Base-by-base conservation (phyloP, 1,139 yeast genomes). In the Hanseniaspora sp. region DNA sequence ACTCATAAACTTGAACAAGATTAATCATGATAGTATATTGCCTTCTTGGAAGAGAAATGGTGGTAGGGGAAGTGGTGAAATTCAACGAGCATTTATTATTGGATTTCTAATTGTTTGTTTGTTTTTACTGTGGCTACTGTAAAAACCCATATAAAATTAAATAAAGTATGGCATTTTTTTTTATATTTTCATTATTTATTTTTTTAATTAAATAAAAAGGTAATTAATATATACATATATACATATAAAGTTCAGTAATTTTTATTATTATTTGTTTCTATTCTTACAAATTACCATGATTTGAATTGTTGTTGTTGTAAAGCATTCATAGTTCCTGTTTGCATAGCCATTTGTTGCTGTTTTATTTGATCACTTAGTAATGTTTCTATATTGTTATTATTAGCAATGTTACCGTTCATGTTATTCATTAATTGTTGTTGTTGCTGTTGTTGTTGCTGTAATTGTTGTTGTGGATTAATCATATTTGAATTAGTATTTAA, bases 351-450 rank as follows among this genome's bases (percentile, higher is more conserved):
- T 40, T 51, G 54, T 23, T 51, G 54, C 23, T 51, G 54, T 44
- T 51, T 51, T 12, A 51, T 31, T 28, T 51, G 54, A 45, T 51
- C 46, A 28, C 15, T 51, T 23, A 51, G 18, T 30, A 51, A 39
- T n/a, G 41, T 51, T 8, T 45, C 54, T 29, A 51, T 51, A 15
- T 38, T 51, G 41, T 49, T 49, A n/a, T 42, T 47, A 23, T 23
- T 23, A 23, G 23, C 23, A 23, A 23, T 23, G 23, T 23, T 23
- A 34, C 28, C 34, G 28, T 46, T 46, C 51, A 52, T 46, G 13
- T 12, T 9, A 49, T 57, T 56, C 46, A 53, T 53, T 34, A 49
- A 52, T 47, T 48, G 52, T 33, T 55, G 53, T 42, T 53, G 58
- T 23, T 49, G 56, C 37, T 11, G 48, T 35, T 23, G 23, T 4